Base-by-base conservation (phyloP, 2,329 filamentous ascomycete genomes). In the Rutstroemia sp. region DNA sequence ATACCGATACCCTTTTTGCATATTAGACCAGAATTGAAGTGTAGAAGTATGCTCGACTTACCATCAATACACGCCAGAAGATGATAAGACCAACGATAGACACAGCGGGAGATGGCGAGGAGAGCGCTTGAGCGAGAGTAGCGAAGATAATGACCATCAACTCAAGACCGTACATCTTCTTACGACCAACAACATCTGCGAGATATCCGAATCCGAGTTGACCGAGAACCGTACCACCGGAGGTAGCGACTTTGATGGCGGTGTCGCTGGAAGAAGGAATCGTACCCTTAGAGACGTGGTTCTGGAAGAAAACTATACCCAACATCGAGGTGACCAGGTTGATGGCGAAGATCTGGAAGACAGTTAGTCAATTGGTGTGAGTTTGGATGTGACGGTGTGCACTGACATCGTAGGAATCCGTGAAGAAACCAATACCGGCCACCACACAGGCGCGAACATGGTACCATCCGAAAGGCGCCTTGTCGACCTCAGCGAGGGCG, bases 361-460 rank as follows among this genome's bases (percentile, higher is more conserved):
- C 19, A 2, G 52, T 62, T 39, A 61, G 40, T 68, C 2, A 23
- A 30, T 30, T 8, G 27, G 27, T 9, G 9, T 30, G 27, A 10
- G 6, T 9, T 49, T n/a, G 7, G 3, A 1, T 55, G 71, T 70
- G 48, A 79, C 79, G 69, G 5, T 8, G 25, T 25, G 16, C 14
- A 48, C 94, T 94, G 74, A 91, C 89, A 68, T 88, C 85, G 72
- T 92, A 92, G 40, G 87, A 87, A 69, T 92, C 89, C 16, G 89
- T 92, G 73, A 94, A 94, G 81, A 95, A 94, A 64, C 89, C 89
- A 44, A 92, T 84, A 64, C 89, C 88, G 30, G 88, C 88, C 21
- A 92, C 88, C 6, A 88, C 73, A 50, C 88, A 80, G 57, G 88
- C 86, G 39, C 88, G 81, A 56, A 92, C 81, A 68, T 94, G 89